These are phyloP conservation scores for Fusarium sp. DNA, from an alignment of 2,329 filamentous ascomycete species.

Conservation along the genomic window DNA sequence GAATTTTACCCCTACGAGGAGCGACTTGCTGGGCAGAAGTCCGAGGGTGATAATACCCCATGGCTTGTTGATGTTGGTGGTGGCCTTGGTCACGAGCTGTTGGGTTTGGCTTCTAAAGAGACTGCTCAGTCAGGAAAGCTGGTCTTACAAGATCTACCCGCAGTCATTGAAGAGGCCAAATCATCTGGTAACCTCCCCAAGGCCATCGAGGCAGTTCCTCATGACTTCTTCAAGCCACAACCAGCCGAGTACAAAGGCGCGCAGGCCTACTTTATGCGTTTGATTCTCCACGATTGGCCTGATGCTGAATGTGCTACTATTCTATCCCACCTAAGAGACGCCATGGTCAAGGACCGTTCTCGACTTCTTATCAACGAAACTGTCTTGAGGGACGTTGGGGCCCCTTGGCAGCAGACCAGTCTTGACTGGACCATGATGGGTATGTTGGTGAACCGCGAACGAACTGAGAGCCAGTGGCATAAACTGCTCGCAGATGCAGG, in stretches of 20 bases:
- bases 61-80: constrained; percentile 33
- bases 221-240: constrained; percentile 49
- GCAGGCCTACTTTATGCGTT: constrained; percentile 60
- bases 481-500: constrained; percentile 24
- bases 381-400: constrained; percentile 27
- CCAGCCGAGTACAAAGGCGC: constrained; percentile 46
- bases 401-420: constrained; percentile 42
- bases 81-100: constrained; percentile 26
- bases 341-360: constrained; percentile 41
- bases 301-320: constrained; percentile 54
- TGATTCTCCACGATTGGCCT: constrained; percentile 64
- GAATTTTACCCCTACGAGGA: constrained; percentile 42
- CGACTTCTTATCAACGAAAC: constrained; percentile 36
- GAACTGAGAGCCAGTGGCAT: constrained; percentile 39
- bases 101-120: not conserved
- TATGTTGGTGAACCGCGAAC: constrained; percentile 44
- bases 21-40: constrained; percentile 2
- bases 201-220: constrained; percentile 17
- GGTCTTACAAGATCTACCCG: constrained; percentile 21
- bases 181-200: constrained; percentile 1
- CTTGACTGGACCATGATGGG: constrained; percentile 48
- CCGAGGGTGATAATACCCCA: not conserved
- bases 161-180: constrained; percentile 27
- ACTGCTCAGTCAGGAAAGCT: constrained; percentile 3
- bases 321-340: constrained; percentile 36